Base-by-base conservation (phyloP, 176 grass and related monocot species). In the Bothriochloa decipiens region DNA sequence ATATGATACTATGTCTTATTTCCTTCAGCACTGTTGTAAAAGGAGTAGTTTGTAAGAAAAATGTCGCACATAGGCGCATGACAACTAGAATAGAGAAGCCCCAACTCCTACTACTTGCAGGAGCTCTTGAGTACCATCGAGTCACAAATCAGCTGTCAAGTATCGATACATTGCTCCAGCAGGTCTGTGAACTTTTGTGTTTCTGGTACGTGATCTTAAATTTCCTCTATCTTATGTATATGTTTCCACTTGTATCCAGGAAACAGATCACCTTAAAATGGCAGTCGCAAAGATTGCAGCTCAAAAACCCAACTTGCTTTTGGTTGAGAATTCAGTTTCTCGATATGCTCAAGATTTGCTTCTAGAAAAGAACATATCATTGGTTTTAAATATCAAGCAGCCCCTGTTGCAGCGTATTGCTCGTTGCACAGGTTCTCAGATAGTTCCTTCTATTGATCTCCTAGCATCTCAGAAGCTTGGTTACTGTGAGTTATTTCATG, bases 241-340 rank as follows among this genome's bases (percentile, higher is more conserved):
- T 55, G 6, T 33, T 90, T 46, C 39, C 45, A 52, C 15, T 58
- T 27, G 60, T 86, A 33, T 86, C 74, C 91, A 99, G 96, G 96
- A 99, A 92, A 96, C 82, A 50, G 96, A 99, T 86, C 96, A 96
- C 75, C 92, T 99, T 88, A 99, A 94, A 93, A 99, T 99, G 96
- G 91, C 93, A 35, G 91, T 99, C 4, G 93, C 93, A 65, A 99
- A 96, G 84, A 99, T 99, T 87, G 91, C 82, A 80, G 91, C 92
- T 87, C 91, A 99, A 83, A 87, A 89, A 66, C 96, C 96, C 41
- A 92, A 89, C 71, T 72, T 99, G 49, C 81, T 99, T 87, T 89
- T 99, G 88, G 96, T 99, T 39, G 96, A 99, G 84, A 94, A 99
- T 85, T 87, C 92, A 75, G 96, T 99, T 82, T 89, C 96, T 75